phyloP scores from a whole-genome alignment of 257 asterid genomes.

The Salvia splendens region DNA sequence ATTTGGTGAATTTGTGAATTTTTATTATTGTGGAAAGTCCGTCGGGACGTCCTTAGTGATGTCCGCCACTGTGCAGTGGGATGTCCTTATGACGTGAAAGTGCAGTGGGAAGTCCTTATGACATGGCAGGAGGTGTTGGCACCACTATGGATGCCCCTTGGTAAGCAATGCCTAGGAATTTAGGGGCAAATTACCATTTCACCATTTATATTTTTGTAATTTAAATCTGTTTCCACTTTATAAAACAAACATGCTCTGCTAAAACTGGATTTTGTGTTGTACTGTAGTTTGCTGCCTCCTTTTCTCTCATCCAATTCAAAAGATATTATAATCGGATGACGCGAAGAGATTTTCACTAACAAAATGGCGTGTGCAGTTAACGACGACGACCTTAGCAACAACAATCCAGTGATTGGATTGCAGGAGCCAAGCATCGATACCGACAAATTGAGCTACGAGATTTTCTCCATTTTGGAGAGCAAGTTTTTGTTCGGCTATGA shows the following conservation, averaged over 20 bases:
- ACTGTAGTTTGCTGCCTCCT: too few relatives aligned
- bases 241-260: conserved; percentile 56
- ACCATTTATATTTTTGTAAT: neutral
- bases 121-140: too few relatives aligned
- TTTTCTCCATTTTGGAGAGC: conserved; percentile 87
- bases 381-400: conserved; percentile 24
- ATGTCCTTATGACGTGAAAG: too few relatives aligned
- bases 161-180: too few relatives aligned
- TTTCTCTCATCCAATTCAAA: conserved; percentile 12
- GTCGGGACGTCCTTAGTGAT: too few relatives aligned
- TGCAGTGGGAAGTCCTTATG: too few relatives aligned
- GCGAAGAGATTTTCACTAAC: conserved; percentile 11
- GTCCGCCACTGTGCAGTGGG: too few relatives aligned
- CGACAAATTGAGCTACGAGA: conserved; percentile 93
- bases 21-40: too few relatives aligned
- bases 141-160: too few relatives aligned
- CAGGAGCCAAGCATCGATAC: conserved; percentile 83
- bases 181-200: too few relatives aligned
- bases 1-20: too few relatives aligned
- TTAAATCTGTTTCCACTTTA: neutral
- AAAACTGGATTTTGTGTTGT: conserved; percentile 40
- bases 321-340: conserved; percentile 23
- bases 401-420: conserved; percentile 41
- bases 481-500: conserved; percentile 91
- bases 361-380: conserved; percentile 56